Evolutionary conservation across 2,329 filamentous ascomycete species (phyloP).

Genomic region (Arachnomyces sp.): DNA sequence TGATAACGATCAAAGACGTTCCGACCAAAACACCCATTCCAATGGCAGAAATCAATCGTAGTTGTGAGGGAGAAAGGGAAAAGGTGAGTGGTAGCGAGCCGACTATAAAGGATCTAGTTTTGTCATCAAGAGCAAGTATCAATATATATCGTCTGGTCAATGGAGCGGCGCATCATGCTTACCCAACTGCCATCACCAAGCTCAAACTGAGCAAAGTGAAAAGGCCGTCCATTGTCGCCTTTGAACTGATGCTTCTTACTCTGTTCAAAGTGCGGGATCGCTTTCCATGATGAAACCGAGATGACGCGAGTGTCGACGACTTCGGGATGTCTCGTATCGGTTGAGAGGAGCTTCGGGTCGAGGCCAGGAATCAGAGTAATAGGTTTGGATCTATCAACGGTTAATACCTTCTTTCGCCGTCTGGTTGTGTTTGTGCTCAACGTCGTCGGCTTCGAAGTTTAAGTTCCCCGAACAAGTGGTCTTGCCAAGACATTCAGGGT

Average conservation of each 20-base stretch:
- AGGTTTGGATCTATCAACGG: too few relatives aligned
- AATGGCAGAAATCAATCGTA: conserved; percentile 83
- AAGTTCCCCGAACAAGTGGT: too few relatives aligned
- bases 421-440: too few relatives aligned
- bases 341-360: too few relatives aligned
- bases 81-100: conserved; percentile 87
- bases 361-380: too few relatives aligned
- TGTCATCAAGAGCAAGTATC: conserved; percentile 12
- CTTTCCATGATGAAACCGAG: too few relatives aligned
- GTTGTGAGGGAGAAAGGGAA: conserved; percentile 74
- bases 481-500: too few relatives aligned
- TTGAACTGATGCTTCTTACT: conserved; percentile 1
- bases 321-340: too few relatives aligned
- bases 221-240: conserved; percentile 53
- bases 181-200: conserved; percentile 60
- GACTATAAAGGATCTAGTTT: conserved; percentile 76
- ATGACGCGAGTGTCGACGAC: too few relatives aligned
- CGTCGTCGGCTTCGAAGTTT: too few relatives aligned
- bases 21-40: conserved; percentile 92
- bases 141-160: not conserved
- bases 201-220: conserved; percentile 58
- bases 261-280: too few relatives aligned
- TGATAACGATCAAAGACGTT: conserved; percentile 92
- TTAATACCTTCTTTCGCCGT: too few relatives aligned
- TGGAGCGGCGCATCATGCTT: conserved; percentile 21